A percentile compares a stretch with the other conserved stretches of the same genome.
These are phyloP conservation scores for Botrytis byssoidea DNA, from an alignment of 2,329 filamentous ascomycete genomes.

Conservation along the genomic window DNA sequence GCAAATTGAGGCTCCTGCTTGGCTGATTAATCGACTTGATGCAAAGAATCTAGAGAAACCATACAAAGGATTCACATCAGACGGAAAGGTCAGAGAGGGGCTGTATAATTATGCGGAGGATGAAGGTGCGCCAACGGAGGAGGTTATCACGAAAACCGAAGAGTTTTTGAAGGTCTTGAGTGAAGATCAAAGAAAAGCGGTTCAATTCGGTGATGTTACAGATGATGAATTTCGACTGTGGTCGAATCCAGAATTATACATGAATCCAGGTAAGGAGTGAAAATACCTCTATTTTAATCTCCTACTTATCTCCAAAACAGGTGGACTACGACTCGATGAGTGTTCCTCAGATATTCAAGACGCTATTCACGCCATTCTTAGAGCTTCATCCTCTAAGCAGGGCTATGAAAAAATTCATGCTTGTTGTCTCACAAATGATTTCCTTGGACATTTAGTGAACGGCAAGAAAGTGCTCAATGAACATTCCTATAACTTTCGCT, in stretches of 20 bases:
- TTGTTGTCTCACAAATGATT: conserved; percentile 35
- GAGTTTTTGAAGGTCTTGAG: conserved; percentile 28
- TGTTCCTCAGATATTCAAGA: conserved; percentile 29
- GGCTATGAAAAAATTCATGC: conserved; percentile 36
- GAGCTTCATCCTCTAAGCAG: conserved; percentile 31
- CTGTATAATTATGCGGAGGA: conserved; percentile 34
- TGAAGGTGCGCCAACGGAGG: conserved; percentile 36
- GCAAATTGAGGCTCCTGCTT: conserved; percentile 36
- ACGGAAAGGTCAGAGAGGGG: conserved; percentile 34
- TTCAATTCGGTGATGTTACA: conserved; percentile 32
- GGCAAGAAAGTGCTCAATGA: conserved; percentile 35
- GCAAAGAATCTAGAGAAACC: conserved; percentile 37
- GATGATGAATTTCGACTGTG: conserved; percentile 37
- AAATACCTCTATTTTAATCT: background rate
- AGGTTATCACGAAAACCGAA: conserved; percentile 26
- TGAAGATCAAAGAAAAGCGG: conserved; percentile 29
- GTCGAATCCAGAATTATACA: conserved; percentile 38
- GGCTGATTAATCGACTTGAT: conserved; percentile 37
- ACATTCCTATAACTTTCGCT: conserved; percentile 36
- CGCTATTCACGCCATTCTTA: conserved; percentile 32
- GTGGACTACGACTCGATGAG: conserved; percentile 35
- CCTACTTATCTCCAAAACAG: conserved; percentile 20
- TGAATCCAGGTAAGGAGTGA: conserved; percentile 32
- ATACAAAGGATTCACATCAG: conserved; percentile 37
- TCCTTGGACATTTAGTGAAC: conserved; percentile 35